Evolutionary conservation across 441 rosid species (phyloP).

Genomic region (Gossypium trilobum): DNA sequence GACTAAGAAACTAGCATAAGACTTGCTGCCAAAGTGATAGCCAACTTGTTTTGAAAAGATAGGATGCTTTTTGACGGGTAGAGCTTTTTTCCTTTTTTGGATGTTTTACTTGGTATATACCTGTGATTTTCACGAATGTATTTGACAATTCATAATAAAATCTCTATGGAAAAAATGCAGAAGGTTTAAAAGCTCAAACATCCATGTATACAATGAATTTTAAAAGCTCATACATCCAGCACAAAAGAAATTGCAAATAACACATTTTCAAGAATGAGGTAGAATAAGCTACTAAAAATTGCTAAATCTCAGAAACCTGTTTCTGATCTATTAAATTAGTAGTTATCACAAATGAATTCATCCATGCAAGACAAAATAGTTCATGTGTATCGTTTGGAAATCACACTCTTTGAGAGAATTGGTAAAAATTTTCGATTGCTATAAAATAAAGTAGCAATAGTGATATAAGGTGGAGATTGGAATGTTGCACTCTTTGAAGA

Average conservation of each 20-base stretch:
- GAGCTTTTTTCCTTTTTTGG: background rate
- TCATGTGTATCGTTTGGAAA: background rate
- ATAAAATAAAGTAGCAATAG: background rate
- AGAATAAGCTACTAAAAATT: background rate
- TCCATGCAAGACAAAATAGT: background rate
- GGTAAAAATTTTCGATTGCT: background rate
- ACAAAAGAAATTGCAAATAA: background rate
- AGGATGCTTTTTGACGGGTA: background rate
- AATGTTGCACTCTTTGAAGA: background rate
- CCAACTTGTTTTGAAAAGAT: background rate
- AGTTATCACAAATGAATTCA: background rate
- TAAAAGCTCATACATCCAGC: background rate
- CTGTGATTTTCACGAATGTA: background rate
- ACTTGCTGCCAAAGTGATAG: background rate
- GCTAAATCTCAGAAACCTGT: background rate
- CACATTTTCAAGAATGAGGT: background rate
- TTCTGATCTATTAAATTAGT: background rate
- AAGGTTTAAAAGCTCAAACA: background rate
- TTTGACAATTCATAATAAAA: background rate
- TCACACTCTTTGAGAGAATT: background rate
- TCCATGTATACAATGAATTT: background rate
- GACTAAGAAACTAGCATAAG: background rate
- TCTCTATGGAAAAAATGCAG: background rate
- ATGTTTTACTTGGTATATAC: background rate
- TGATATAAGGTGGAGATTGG: background rate